Evolutionary conservation across 2,329 filamentous ascomycete genomes (phyloP), one percentile per base, ranked within the genome.

Genomic region (Ceratocystis destructans): DNA sequence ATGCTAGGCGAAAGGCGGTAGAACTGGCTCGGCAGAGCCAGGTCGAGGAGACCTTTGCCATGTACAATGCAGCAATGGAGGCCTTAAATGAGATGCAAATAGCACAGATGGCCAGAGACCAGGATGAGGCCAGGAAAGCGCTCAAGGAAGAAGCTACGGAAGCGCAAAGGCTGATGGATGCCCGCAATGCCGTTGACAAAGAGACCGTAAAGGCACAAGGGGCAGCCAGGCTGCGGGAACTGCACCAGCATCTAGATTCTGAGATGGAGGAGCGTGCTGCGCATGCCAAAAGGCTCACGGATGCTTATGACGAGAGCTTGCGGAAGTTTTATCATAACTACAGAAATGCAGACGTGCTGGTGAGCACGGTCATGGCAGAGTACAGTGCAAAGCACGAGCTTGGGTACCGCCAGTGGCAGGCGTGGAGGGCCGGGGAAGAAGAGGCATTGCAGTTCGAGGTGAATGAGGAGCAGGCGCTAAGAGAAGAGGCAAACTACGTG

Each of bases 1-100:
- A 74, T 8, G 70, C 82, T 0, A 73, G 73, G 66, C 67, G 68
- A 5, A 33, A 65, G 10, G 12, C 31, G 6, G 46, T 74, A n/a
- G 71, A 75, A 22, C 74, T 80, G 33, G 73, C 76, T 6, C 70
- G 70, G 61, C 75, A 74, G 8, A 70, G 81, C 15, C 53, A 53
- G 12, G 37, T 69, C 1, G 73, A 74, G 66, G 68, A 69, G 6
- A 77, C 74, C 64, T 83, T 77, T 66, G 67, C 70, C 28, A 71
- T 74, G 37, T 69, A 81, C 5, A 72, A 74, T 0, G 70, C 69
- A 2, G 69, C 71, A 12, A 72, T 83, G 2, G 72, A 72, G 6
- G 68, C 72, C 20, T 65, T 83, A 5, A 75, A 82, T 64, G 75
- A 76, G 57, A 68, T 74, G 6, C 82, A 83, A 69, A 72, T 73